A percentile compares a stretch with the other conserved stretches of the same genome.
These are phyloP conservation scores for Rusavskia elegans DNA, from an alignment of 495 filamentous ascomycete species.

Conservation along the genomic window DNA sequence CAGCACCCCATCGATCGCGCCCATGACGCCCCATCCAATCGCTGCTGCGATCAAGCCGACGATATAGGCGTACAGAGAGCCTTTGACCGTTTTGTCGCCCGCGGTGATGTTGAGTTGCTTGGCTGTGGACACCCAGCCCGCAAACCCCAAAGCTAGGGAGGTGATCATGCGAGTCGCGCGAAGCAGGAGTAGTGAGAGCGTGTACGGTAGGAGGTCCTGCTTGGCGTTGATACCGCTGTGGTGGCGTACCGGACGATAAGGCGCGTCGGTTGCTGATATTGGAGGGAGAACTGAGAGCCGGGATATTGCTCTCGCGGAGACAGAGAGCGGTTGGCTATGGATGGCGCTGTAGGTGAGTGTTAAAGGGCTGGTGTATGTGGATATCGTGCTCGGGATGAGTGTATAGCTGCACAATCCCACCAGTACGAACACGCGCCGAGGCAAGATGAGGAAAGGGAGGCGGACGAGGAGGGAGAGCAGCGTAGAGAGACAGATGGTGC, in stretches of 20 bases:
- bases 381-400: slow-evolving; percentile 68
- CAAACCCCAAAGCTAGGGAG: slow-evolving; percentile 76
- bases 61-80: slow-evolving; percentile 91
- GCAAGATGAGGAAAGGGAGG: slow-evolving; percentile 72
- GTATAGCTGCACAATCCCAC: slow-evolving; percentile 51
- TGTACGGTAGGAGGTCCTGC: slow-evolving; percentile 46
- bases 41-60: slow-evolving; percentile 80
- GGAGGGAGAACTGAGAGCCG: slow-evolving; percentile 60
- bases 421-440: slow-evolving; percentile 49
- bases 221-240: slow-evolving; percentile 12
- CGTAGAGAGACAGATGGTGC: slow-evolving; percentile 77
- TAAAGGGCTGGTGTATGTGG: slow-evolving; percentile 74
- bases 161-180: slow-evolving; percentile 82
- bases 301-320: slow-evolving; percentile 58
- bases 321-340: slow-evolving; percentile 65
- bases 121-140: slow-evolving; percentile 93
- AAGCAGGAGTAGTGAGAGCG: slow-evolving; percentile 78
- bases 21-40: slow-evolving; percentile 89
- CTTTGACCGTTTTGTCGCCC: slow-evolving; percentile 38
- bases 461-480: slow-evolving; percentile 66
- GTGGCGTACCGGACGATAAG: slow-evolving; percentile 12
- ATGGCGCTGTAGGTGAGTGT: slow-evolving; percentile 88
- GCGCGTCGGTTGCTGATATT: slow-evolving; percentile 40
- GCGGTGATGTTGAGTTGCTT: slow-evolving; percentile 41
- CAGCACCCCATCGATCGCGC: slow-evolving; percentile 88